phyloP scores from a whole-genome alignment of 768 basidiomycete species.

The Glaciozyma antarctica region DNA sequence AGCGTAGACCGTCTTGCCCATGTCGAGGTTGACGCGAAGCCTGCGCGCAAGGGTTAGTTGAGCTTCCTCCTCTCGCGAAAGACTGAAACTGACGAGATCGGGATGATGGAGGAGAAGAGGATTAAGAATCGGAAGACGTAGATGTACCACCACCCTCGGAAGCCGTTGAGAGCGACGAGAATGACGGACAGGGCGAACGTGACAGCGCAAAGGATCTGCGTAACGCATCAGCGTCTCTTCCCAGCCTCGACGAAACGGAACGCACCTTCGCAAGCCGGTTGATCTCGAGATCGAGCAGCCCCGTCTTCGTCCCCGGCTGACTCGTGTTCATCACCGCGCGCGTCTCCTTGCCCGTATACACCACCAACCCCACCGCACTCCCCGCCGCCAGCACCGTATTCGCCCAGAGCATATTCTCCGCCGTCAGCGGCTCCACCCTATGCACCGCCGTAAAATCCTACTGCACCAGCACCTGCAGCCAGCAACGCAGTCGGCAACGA shows the following conservation, averaged over 20 bases:
- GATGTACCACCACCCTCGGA: constrained; percentile 89
- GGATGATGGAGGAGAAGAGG: constrained; percentile 96
- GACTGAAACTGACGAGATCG: constrained; percentile 66
- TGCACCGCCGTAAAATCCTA: constrained; percentile 3
- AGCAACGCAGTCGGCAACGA: constrained; percentile 24
- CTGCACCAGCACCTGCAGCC: constrained; percentile 13
- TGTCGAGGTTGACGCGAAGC: constrained; percentile 96
- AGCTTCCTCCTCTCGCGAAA: background rate
- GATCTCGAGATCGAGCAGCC: constrained; percentile 83
- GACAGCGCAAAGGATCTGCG: constrained; percentile 81
- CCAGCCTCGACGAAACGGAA: background rate
- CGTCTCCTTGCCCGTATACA: constrained; percentile 91
- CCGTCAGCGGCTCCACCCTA: constrained; percentile 69
- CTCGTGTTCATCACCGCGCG: constrained; percentile 98
- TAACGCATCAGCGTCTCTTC: constrained; percentile 18
- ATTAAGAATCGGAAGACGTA: constrained; percentile 95
- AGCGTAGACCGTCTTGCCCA: constrained; percentile 98
- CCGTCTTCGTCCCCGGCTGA: constrained; percentile 89
- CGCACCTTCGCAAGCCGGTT: constrained; percentile 86
- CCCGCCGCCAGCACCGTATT: constrained; percentile 97
- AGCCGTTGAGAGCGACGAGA: constrained; percentile 90
- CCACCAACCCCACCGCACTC: constrained; percentile 78
- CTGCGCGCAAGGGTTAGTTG: constrained; percentile 42
- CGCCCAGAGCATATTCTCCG: constrained; percentile 92
- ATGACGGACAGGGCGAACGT: constrained; percentile 85